Evolutionary conservation across 1,139 yeast species (phyloP), one percentile per base, ranked within the genome.

Genomic region (Wickerhamiella pararugosa): DNA sequence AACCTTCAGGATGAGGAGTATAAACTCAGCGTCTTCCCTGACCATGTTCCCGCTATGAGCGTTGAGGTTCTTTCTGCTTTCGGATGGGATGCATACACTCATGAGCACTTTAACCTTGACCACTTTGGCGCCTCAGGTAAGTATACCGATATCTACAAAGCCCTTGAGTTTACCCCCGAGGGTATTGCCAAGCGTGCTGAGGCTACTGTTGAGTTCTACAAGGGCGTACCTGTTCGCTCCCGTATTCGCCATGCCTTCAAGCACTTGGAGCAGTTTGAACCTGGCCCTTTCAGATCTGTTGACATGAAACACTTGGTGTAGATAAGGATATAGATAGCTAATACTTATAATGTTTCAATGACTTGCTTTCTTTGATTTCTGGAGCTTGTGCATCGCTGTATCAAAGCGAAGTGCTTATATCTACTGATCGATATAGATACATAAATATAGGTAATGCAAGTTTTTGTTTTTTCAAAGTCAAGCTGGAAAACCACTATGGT

Each of bases 61-160:
- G 83, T 87, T 54, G 99, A 92, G 74, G 98, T 87, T 47, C 73
- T 86, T 78, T 66, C 93, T 46, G 79, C 95, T 48, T 70, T 73
- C 56, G 96, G 96, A 50, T 92, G 98, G 99, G 71, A 79, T 57
- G 82, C 79, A 67, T 92, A 86, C 72, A 76, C 97, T 49, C 98
- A 92, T 70, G 94, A 82, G 70, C 94, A 86, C 65, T 83, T 90
- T 60, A 96, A 97, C 65, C 73, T 92, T 62, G 76, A 86, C 75
- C 76, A 86, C 69, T 92, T 90, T 62, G 99, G 99, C 74, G 94
- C 92, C 52, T 86, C 97, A 49, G 98, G 95, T 64, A 83, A 84
- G 64, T 94, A 80, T 60, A 67, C 69, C 48, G 84, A 81, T 49
- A 74, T 90, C 48, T 92, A 77, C 78, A 75, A 82, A 66, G 69